These are phyloP conservation scores for Sutorius australiensis DNA, from an alignment of 768 basidiomycete species.

Conservation along the genomic window DNA sequence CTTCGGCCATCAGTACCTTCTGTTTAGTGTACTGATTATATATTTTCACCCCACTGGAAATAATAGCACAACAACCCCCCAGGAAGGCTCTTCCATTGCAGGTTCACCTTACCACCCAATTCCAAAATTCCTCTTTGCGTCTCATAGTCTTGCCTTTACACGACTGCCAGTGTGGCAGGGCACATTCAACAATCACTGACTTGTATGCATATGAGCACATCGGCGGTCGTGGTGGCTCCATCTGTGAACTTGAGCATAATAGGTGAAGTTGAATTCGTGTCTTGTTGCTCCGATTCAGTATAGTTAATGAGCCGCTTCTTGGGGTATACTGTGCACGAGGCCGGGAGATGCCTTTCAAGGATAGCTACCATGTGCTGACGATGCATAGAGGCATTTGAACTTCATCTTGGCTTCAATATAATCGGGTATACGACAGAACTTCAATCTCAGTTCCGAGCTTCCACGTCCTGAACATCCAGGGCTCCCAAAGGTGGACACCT, in stretches of 20 bases:
- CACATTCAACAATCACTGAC: neutral
- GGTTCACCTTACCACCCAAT: neutral
- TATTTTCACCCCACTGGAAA: no score
- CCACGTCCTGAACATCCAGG: no score
- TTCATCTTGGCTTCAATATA: no score
- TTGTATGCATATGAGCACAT: constrained; percentile 45
- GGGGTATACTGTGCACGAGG: constrained; percentile 16
- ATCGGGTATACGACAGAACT: no score
- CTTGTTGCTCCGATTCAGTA: neutral
- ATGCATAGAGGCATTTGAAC: constrained; percentile 17
- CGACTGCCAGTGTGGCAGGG: constrained; percentile 11
- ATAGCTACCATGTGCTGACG: constrained; percentile 22
- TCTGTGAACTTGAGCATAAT: constrained; percentile 15
- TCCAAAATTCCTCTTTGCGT: neutral
- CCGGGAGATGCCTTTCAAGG: constrained; percentile 18
- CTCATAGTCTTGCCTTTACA: neutral
- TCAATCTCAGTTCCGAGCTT: neutral
- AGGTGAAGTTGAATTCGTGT: constrained; percentile 26
- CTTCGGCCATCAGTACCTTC: no score
- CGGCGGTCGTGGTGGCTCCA: constrained; percentile 26
- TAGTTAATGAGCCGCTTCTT: constrained; percentile 23
- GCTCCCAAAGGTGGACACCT: no score
- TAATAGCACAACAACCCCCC: no score
- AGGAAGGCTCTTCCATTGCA: neutral
- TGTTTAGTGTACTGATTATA: no score